Evolutionary conservation across 352 stramenopile genomes (phyloP).

Genomic region (Globisporangium uncinulatum): DNA sequence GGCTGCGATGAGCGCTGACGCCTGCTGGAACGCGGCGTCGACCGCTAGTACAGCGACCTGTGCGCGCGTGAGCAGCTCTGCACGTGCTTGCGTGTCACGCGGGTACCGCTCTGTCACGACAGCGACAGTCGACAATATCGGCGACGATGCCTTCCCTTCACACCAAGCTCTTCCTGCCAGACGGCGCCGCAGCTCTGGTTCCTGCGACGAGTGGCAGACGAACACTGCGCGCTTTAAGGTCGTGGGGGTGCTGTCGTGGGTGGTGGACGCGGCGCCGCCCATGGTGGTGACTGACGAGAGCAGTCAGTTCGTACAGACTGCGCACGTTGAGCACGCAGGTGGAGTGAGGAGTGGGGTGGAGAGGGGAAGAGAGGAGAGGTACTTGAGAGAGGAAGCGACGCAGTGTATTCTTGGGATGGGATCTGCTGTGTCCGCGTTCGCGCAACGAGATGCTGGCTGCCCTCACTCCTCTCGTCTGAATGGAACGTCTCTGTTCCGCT

Average conservation of each 20-base stretch:
- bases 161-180: neutral
- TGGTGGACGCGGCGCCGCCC: slow-evolving; percentile 23
- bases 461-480: neutral
- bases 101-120: slow-evolving; percentile 36
- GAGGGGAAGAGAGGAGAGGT: neutral
- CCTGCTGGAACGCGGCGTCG: slow-evolving; percentile 32
- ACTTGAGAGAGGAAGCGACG: neutral
- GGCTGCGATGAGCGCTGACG: slow-evolving; percentile 26
- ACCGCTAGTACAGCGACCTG: slow-evolving; percentile 34
- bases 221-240: slow-evolving; percentile 11
- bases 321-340: no score
- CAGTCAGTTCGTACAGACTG: no score
- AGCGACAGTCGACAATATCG: slow-evolving; percentile 3
- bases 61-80: slow-evolving; percentile 18
- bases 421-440: no score
- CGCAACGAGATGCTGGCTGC: no score
- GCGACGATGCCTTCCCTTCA: neutral
- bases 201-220: slow-evolving; percentile 22
- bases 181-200: slow-evolving; percentile 11
- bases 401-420: no score
- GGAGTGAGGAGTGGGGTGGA: neutral
- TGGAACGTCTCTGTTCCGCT: no score
- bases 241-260: neutral
- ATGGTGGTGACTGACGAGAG: slow-evolving; percentile 1
- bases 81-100: slow-evolving; percentile 23